Conservation (phyloP, 108 stramenopile genomes). For the Pseudonitzschia delicatissima region DNA sequence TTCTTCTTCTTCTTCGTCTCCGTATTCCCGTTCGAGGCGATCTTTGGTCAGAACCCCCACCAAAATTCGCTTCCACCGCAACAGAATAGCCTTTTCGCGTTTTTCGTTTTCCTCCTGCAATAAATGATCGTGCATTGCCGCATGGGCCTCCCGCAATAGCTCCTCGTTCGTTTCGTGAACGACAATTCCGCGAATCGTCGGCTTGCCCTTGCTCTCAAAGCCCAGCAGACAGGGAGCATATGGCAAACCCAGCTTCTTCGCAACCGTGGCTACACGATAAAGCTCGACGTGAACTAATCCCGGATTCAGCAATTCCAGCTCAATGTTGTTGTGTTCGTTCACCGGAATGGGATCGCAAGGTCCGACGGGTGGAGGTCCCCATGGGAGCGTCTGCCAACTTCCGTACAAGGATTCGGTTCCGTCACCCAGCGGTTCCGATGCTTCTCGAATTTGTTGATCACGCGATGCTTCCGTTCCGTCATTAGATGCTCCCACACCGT, state of each 20-base stretch:
- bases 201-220: constrained; percentile 79
- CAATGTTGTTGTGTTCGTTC: constrained; percentile 80
- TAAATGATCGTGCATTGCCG: constrained; percentile 57
- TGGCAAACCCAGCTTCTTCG: constrained; percentile 72
- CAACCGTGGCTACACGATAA: constrained; percentile 51
- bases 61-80: constrained; percentile 74
- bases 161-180: constrained; percentile 79
- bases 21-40: constrained; percentile 75
- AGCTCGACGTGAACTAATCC: constrained; percentile 77
- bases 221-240: constrained; percentile 88
- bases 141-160: constrained; percentile 69
- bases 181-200: constrained; percentile 78
- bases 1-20: constrained; percentile 18
- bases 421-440: constrained; percentile 33
- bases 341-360: constrained; percentile 70
- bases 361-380: constrained; percentile 60
- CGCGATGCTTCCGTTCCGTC: constrained; percentile 41
- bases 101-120: constrained; percentile 48
- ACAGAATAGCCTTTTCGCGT: constrained; percentile 40
- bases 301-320: constrained; percentile 78
- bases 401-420: constrained; percentile 57
- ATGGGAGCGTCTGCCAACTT: constrained; percentile 78
- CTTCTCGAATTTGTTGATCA: constrained; percentile 32
- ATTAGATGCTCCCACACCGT: constrained; percentile 54
- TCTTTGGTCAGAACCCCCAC: constrained; percentile 68